These are phyloP conservation scores for Parastagonospora avenae DNA, from an alignment of 2,329 filamentous ascomycete species.

Conservation along the genomic window DNA sequence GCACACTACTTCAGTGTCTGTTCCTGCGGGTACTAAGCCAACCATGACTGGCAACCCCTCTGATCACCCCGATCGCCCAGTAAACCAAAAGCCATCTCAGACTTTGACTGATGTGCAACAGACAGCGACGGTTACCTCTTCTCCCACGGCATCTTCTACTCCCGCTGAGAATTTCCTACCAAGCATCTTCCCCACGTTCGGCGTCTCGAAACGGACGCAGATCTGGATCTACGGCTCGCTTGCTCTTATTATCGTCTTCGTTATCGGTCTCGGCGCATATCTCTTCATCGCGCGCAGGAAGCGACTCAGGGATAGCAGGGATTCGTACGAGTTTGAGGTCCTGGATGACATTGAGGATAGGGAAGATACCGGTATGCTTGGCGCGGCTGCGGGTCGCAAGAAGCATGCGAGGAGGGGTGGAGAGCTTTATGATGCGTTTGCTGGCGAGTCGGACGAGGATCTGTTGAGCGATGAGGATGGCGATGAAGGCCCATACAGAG, in stretches of 20 bases:
- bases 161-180: conserved; percentile 67
- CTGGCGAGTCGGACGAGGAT: conserved; percentile 84
- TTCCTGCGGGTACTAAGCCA: conserved; percentile 54
- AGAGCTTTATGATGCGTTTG: conserved; percentile 97
- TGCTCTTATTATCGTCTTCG: conserved; percentile 84
- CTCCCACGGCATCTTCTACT: conserved; percentile 22
- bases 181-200: conserved; percentile 88
- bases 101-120: conserved; percentile 31
- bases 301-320: conserved; percentile 74
- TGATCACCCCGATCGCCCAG: conserved; percentile 58
- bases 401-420: conserved; percentile 70
- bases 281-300: conserved; percentile 79
- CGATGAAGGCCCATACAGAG: conserved; percentile 44
- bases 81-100: conserved; percentile 61
- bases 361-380: conserved; percentile 57
- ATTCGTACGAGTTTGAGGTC: conserved; percentile 93
- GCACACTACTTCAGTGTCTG: conserved; percentile 62
- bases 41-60: conserved; percentile 51
- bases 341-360: conserved; percentile 76
- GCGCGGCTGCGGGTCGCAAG: conserved; percentile 41
- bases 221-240: conserved; percentile 92
- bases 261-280: conserved; percentile 78
- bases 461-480: conserved; percentile 54
- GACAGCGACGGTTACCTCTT: conserved; percentile 23
- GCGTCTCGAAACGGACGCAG: conserved; percentile 83